These are phyloP conservation scores for Beauveria varroae DNA, from an alignment of 2,329 filamentous ascomycete genomes.

Conservation along the genomic window DNA sequence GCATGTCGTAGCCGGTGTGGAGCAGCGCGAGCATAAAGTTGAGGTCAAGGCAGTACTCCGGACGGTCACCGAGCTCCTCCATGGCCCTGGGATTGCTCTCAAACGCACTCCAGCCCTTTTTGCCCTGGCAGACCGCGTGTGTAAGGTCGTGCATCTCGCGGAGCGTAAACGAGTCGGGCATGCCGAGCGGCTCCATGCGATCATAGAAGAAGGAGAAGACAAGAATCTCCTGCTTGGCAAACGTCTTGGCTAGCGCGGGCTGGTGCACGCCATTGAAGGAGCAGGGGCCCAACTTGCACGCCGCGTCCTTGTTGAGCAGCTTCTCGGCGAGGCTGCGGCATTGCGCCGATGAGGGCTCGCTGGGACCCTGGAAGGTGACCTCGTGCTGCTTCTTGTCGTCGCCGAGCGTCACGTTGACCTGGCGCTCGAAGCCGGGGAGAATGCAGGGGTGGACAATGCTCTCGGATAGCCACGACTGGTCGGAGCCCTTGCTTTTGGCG, in stretches of 20 bases:
- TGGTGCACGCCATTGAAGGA: constrained; percentile 98
- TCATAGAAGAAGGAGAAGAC: constrained; percentile 99
- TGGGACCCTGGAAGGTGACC: constrained; percentile 84
- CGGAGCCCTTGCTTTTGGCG: constrained; percentile 52
- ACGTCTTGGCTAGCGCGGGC: constrained; percentile 85
- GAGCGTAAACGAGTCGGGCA: constrained; percentile 96
- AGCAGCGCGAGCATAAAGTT: constrained; percentile 93
- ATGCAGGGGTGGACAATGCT: constrained; percentile 82
- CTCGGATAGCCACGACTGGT: constrained; percentile 59
- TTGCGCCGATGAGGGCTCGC: constrained; percentile 67
- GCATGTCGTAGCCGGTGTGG: constrained; percentile 97
- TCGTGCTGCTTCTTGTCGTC: constrained; percentile 52
- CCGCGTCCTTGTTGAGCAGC: constrained; percentile 78
- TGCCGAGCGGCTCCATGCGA: constrained; percentile 85
- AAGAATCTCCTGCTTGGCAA: constrained; percentile 83
- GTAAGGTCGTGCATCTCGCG: constrained; percentile 83
- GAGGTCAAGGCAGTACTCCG: constrained; percentile 89
- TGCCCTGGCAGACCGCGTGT: constrained; percentile 74
- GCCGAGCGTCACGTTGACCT: constrained; percentile 62
- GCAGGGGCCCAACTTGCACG: constrained; percentile 81
- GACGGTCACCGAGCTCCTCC: constrained; percentile 69
- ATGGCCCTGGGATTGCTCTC: constrained; percentile 67
- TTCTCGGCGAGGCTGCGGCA: constrained; percentile 87
- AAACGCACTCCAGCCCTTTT: constrained; percentile 74
- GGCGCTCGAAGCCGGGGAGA: constrained; percentile 66